These are phyloP conservation scores for Penicillium thymicola DNA, from an alignment of 2,329 filamentous ascomycete species.

Conservation along the genomic window DNA sequence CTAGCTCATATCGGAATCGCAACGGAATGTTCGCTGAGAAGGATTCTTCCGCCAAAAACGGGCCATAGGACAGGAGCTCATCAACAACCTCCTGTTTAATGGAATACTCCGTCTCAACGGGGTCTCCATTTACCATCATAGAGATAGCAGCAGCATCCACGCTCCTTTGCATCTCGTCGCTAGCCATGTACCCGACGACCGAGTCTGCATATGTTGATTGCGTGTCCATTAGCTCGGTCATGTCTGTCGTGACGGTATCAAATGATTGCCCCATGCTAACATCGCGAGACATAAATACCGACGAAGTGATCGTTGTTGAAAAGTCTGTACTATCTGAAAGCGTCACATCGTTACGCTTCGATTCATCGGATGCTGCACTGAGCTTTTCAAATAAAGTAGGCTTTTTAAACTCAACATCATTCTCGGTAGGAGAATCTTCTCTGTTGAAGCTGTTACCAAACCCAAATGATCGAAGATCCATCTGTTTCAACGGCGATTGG, in stretches of 20 bases:
- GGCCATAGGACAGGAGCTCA: constrained; percentile 32
- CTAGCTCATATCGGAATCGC: constrained; percentile 39
- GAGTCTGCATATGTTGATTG: constrained; percentile 30
- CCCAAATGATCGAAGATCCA: constrained; percentile 1
- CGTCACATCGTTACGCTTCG: constrained; percentile 18
- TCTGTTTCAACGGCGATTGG: not conserved
- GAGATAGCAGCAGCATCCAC: constrained; percentile 9
- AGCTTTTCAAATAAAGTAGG: constrained; percentile 16
- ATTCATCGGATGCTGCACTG: constrained; percentile 13
- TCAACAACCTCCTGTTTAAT: constrained; percentile 24
- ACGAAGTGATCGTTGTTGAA: constrained; percentile 19
- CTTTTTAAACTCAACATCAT: constrained; percentile 3
- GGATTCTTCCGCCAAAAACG: constrained; percentile 32
- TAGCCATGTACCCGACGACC: constrained; percentile 22
- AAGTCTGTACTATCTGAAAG: constrained; percentile 24
- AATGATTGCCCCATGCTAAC: constrained; percentile 26
- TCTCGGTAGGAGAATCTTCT: not conserved
- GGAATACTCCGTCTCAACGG: constrained; percentile 12
- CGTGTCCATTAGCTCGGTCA: constrained; percentile 26
- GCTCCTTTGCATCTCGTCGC: constrained; percentile 12
- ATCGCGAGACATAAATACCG: constrained; percentile 15
- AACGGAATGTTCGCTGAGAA: constrained; percentile 31
- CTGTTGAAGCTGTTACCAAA: not conserved
- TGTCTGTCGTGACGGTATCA: constrained; percentile 28
- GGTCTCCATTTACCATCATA: constrained; percentile 1